Evolutionary conservation across 352 stramenopile genomes (phyloP), one percentile per base, ranked within the genome.

Genomic region (Pythium aristosporum): DNA sequence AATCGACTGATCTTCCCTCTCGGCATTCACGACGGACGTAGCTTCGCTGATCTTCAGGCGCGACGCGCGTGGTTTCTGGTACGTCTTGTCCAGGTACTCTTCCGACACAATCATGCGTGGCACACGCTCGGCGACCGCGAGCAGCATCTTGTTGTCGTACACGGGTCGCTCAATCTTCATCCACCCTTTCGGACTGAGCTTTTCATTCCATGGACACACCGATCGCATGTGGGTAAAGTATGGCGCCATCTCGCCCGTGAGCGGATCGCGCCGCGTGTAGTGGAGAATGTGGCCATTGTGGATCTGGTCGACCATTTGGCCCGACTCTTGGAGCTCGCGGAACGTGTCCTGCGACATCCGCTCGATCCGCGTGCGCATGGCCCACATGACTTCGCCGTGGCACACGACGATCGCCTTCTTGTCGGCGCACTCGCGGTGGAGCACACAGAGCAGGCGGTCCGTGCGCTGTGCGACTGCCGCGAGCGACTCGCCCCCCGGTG

Each of bases 321-420:
- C 84, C 0, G 81, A 92, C 51, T 93, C 79, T 54, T 94, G 85
- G 6, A 96, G 68, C 64, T 96, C 87, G 36, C 87, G 85, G 57
- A 94, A 96, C 34, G 79, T 93, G 65, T 94, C 87, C 55, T 96
- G 87, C 15, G 80, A 90, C 86, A 96, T 94, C 32, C 86, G 81
- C 70, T 96, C 88, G 16, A 96, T 76, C 1, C 88, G 78, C 46
- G 87, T 93, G 42, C 88, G 87, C 72, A 96, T 89, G 15, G 88
- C 88, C 88, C 88, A 96, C 73, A 96, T 96, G 20, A 96, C 85
- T 76, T 96, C 88, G 51, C 86, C 87, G 60, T 96, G 88, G 49
- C 82, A 90, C 54, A 96, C 88, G 13, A 96, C 84, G 62, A 96
- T 89, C 25, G 79, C 88, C 43, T 82, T 74, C 63, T 93, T 91